A percentile compares a stretch with the other conserved stretches of the same genome.
phyloP scores from a whole-genome alignment of 1,284 basidiomycete genomes.

The Dichomitus squalens region DNA sequence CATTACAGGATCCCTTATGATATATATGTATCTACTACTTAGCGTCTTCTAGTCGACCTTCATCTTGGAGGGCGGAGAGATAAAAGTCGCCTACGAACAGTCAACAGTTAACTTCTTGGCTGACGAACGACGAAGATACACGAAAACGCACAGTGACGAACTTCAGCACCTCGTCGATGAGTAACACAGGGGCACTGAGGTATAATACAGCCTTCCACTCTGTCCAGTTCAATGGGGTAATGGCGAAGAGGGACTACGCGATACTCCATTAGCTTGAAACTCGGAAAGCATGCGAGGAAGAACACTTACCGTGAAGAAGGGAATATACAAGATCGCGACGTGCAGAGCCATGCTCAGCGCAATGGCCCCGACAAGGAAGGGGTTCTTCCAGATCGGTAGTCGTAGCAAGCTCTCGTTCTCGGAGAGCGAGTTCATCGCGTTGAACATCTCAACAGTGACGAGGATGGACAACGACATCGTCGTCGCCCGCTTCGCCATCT shows the following conservation, averaged over 20 bases:
- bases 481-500: constrained; percentile 84
- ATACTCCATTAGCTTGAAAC: neutral
- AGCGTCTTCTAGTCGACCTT: constrained; percentile 39
- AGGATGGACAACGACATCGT: constrained; percentile 96
- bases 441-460: constrained; percentile 98
- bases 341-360: constrained; percentile 90
- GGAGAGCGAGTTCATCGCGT: constrained; percentile 98
- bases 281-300: neutral
- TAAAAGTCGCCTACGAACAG: constrained; percentile 40
- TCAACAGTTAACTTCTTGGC: neutral
- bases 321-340: constrained; percentile 93
- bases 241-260: constrained; percentile 81
- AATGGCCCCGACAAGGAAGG: constrained; percentile 88
- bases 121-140: neutral
- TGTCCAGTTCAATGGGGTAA: constrained; percentile 86
- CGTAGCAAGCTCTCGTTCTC: constrained; percentile 93
- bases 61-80: constrained; percentile 49
- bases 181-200: constrained; percentile 86
- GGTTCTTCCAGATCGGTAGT: constrained; percentile 93
- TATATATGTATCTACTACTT: constrained; percentile 7
- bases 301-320: constrained; percentile 83
- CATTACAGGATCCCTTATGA: constrained; percentile 18
- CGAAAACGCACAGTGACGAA: constrained; percentile 66
- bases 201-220: constrained; percentile 97
- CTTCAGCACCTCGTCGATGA: constrained; percentile 93